Base-by-base conservation (phyloP, 1,284 basidiomycete species). In the Prillingera fragicola region DNA sequence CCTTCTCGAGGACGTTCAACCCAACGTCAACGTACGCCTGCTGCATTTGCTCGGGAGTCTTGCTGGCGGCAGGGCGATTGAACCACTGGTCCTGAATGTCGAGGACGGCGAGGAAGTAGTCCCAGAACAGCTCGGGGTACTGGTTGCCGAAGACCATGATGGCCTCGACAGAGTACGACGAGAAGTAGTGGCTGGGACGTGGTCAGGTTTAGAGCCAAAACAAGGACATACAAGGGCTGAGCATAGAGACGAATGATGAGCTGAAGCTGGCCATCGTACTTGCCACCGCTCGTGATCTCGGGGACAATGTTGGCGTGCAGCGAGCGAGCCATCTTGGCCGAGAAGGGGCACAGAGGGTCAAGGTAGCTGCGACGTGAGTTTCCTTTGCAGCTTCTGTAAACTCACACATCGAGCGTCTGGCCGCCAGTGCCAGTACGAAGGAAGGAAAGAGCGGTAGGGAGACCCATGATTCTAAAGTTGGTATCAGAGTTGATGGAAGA, bases 331-430 rank as follows among this genome's bases (percentile, higher is more conserved):
- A 73, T 71, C 55, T 73, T 75, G 34, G 60, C 67, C 4, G 67
- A 72, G 76, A 79, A 92, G 0, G 90, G 90, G 64, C 90, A 92
- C 56, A 88, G 83, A 63, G 85, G 87, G 71, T 91, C 88, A 52
- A 72, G 54, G 52, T 67, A 75, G 48, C 68, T 70, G 48, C 7
- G 12, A 29, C 1, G 37, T 47, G 25, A 48, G 44, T 12, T n/a
- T 27, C 13, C 5, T 10, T 28, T n/a, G 2, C n/a, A 21, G 4
- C 22, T 4, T 10, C 8, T 12, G 12, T 5, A 21, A 15, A 57
- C 65, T 55, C 43, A 70, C 67, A 91, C 73, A 50, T 94, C 90
- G 44, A 96, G 77, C 2, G 85, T 87, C 62, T 95, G 87, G 0
- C 83, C 81, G 34, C 74, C 69, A 18, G 65, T 67, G 26, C 91